Percentiles rank a stretch among this genome's conserved stretches.
Evolutionary conservation across 2,329 filamentous ascomycete species (phyloP).

Genomic region (Fusarium neocosmosporiellum): DNA sequence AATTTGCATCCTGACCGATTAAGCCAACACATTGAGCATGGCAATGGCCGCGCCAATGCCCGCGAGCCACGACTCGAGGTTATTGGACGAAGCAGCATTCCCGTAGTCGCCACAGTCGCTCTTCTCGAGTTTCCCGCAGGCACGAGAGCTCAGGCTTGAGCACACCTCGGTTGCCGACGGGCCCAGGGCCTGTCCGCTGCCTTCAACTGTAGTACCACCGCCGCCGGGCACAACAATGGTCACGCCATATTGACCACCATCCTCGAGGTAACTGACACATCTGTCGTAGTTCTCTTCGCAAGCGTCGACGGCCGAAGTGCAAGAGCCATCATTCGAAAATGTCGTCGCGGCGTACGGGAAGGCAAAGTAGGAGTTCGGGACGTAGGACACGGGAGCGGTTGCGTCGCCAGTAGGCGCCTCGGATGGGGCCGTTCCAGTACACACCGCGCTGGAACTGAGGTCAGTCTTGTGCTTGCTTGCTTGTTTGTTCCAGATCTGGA

Average conservation of each 20-base stretch:
- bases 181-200: slow-evolving; percentile 53
- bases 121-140: slow-evolving; percentile 59
- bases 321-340: slow-evolving; percentile 63
- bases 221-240: slow-evolving; percentile 67
- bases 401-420: slow-evolving; percentile 50
- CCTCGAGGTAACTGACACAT: slow-evolving; percentile 63
- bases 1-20: background rate
- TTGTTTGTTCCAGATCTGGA: background rate
- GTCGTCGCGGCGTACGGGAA: slow-evolving; percentile 68
- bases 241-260: slow-evolving; percentile 59
- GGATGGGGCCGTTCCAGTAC: slow-evolving; percentile 65
- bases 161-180: slow-evolving; percentile 65
- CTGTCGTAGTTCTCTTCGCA: slow-evolving; percentile 66
- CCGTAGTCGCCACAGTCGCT: slow-evolving; percentile 52
- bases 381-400: slow-evolving; percentile 59
- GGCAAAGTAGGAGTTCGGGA: slow-evolving; percentile 68
- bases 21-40: slow-evolving; percentile 25
- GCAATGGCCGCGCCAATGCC: slow-evolving; percentile 25
- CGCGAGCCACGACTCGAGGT: slow-evolving; percentile 13
- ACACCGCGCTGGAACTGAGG: slow-evolving; percentile 58
- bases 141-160: slow-evolving; percentile 63
- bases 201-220: slow-evolving; percentile 63
- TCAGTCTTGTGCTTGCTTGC: background rate
- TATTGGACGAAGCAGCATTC: slow-evolving; percentile 27
- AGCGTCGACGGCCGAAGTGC: slow-evolving; percentile 61